These are phyloP conservation scores for Globisporangium nunn DNA, from an alignment of 352 stramenopile genomes.

Conservation along the genomic window DNA sequence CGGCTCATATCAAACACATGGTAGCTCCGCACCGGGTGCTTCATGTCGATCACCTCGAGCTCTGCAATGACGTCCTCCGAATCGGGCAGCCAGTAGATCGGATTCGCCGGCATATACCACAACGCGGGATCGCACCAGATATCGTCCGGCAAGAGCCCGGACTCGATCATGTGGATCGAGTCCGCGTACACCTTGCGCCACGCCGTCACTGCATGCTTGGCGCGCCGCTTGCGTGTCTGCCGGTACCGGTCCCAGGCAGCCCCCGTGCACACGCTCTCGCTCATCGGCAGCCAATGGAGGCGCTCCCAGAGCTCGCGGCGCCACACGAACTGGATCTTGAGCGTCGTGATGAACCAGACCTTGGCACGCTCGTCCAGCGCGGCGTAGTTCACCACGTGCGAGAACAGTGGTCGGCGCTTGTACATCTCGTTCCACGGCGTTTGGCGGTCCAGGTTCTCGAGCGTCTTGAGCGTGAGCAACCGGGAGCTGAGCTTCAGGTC, in stretches of 20 bases:
- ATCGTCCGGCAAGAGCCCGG: constrained; percentile 24
- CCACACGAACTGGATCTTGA: constrained; percentile 38
- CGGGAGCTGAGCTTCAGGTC: constrained; percentile 34
- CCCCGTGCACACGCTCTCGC: constrained; percentile 29
- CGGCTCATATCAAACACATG: constrained; percentile 13
- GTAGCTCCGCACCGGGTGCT: constrained; percentile 21
- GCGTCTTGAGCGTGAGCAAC: constrained; percentile 18
- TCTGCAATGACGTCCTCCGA: constrained; percentile 17
- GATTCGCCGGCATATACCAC: constrained; percentile 38
- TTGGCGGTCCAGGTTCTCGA: constrained; percentile 18
- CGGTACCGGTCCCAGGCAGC: constrained; percentile 31
- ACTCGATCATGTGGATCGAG: constrained; percentile 37
- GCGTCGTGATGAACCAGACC: constrained; percentile 23
- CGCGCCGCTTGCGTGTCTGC: constrained; percentile 29
- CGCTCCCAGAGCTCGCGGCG: constrained; percentile 41
- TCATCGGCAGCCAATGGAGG: constrained; percentile 41
- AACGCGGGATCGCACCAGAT: constrained; percentile 36
- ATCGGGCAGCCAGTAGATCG: constrained; percentile 32
- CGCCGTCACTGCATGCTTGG: constrained; percentile 24
- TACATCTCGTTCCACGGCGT: constrained; percentile 40
- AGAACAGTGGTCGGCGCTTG: constrained; percentile 20
- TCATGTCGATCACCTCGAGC: constrained; percentile 20
- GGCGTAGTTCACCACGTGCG: constrained; percentile 22
- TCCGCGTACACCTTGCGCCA: constrained; percentile 39
- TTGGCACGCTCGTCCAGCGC: constrained; percentile 17